These are phyloP conservation scores for Penicillium sp. DNA, from an alignment of 2,329 filamentous ascomycete genomes.

Conservation along the genomic window DNA sequence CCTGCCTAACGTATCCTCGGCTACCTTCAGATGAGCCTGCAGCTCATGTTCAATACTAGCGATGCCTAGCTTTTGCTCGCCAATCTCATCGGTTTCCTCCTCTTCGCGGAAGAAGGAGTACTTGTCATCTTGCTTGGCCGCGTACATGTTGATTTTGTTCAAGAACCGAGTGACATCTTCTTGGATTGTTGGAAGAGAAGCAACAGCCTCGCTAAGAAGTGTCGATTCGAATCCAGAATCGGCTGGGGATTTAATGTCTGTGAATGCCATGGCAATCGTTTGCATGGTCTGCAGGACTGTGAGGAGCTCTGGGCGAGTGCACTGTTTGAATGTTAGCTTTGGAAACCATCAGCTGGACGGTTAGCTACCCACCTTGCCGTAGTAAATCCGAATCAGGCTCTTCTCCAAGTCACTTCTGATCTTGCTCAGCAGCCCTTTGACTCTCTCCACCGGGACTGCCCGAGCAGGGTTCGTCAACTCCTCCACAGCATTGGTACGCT, in stretches of 20 bases:
- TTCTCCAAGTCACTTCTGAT: constrained; percentile 83
- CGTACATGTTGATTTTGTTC: constrained; percentile 76
- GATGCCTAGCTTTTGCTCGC: constrained; percentile 83
- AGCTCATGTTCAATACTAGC: constrained; percentile 88
- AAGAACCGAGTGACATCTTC: constrained; percentile 69
- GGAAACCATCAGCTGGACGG: not conserved
- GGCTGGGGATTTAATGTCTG: constrained; percentile 58
- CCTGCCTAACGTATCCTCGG: constrained; percentile 67
- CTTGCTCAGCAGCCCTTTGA: constrained; percentile 66
- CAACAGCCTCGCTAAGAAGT: constrained; percentile 67
- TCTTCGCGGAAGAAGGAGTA: constrained; percentile 88
- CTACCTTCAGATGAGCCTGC: constrained; percentile 66
- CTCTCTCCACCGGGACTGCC: constrained; percentile 64
- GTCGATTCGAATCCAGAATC: constrained; percentile 69
- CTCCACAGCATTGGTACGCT: constrained; percentile 76
- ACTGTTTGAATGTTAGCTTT: constrained; percentile 42
- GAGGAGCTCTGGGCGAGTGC: constrained; percentile 80
- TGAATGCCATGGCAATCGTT: constrained; percentile 71
- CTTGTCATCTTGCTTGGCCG: constrained; percentile 83
- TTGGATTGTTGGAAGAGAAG: constrained; percentile 69
- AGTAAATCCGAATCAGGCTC: constrained; percentile 91
- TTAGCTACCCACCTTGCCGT: constrained; percentile 62
- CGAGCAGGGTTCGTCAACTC: constrained; percentile 70
- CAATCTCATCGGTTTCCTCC: constrained; percentile 83
- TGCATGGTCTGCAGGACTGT: constrained; percentile 81